Evolutionary conservation across 2,329 filamentous ascomycete genomes (phyloP).

Genomic region (Alternaria metachromatica): DNA sequence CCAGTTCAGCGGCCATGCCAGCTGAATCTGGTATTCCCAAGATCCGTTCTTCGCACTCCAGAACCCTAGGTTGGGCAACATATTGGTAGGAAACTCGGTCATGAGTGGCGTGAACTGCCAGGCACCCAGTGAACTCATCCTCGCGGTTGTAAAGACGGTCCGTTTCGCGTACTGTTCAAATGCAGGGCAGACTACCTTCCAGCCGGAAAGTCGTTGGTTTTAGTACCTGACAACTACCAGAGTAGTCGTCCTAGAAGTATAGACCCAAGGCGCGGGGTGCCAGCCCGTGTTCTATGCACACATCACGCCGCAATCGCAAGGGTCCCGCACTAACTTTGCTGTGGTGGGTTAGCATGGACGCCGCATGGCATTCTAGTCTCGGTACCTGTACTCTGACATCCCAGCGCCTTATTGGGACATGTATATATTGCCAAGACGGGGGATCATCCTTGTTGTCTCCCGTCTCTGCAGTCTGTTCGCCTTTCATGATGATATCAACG

Average conservation of each 20-base stretch:
- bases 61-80: conserved; percentile 39
- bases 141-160: neutral
- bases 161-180: neutral
- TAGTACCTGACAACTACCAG: neutral
- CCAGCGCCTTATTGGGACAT: conserved; percentile 2
- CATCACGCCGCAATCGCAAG: conserved; percentile 8
- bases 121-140: conserved; percentile 29
- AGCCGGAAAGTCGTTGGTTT: neutral
- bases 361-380: conserved; percentile 11
- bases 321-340: conserved; percentile 4
- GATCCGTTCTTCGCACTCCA: conserved; percentile 43
- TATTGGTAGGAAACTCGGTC: conserved; percentile 28
- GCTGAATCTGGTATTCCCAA: conserved; percentile 44
- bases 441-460: neutral
- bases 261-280: conserved; percentile 9
- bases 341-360: conserved; percentile 10
- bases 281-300: conserved; percentile 7
- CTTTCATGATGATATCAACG: neutral
- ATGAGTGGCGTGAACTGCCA: conserved; percentile 40
- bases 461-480: neutral
- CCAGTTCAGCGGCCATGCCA: conserved; percentile 44
- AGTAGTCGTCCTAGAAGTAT: neutral
- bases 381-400: conserved; percentile 11
- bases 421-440: conserved; percentile 9
- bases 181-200: neutral